Base-by-base conservation (phyloP, 176 grass and related monocot genomes). In the Cenchrus purpureus region DNA sequence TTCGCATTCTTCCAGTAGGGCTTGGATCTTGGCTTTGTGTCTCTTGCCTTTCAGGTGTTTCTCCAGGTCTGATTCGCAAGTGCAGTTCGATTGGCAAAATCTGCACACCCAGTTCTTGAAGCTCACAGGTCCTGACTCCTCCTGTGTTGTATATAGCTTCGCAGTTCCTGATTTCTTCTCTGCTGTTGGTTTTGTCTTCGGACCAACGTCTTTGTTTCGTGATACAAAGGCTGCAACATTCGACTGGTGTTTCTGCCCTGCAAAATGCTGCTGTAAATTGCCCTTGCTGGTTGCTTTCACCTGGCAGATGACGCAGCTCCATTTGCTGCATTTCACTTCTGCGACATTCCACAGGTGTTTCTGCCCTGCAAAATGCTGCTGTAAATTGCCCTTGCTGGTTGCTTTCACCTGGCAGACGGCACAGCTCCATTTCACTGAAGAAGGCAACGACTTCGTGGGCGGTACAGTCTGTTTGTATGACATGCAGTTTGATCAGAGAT, bases 231-330 rank as follows among this genome's bases (percentile, higher is more conserved):
- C 5, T 65, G 53, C 78, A 37, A 76, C 45, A 37, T 86, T 86
- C 1, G 32, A 16, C 42, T 1, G 28, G 71, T 91, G 89, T 54
- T 85, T 84, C 49, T 72, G 76, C 68, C 85, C 82, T 66, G 46
- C 63, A 43, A 45, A 72, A 44, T 87, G 89, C 10, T 71, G 32
- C 3, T 42, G 68, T 7, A 87, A 22, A 69, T 52, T 31, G 31
- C 77, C 70, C 67, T 84, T 55, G 16, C 81, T 71, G 55, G 53
- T 80, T 15, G 81, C 46, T 64, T 16, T 14, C 17, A 84, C 70
- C n/a, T 55, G 16, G 70, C 85, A 91, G 8, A 87, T 70, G 32
- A 20, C 12, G 29, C 85, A 87, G 7, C 6, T 75, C 85, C 85
- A 91, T 70, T 83, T 83, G 19, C 25, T 25, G 25, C 25, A 25